phyloP scores from a whole-genome alignment of 768 basidiomycete species.

The Mycena rebaudengoi region DNA sequence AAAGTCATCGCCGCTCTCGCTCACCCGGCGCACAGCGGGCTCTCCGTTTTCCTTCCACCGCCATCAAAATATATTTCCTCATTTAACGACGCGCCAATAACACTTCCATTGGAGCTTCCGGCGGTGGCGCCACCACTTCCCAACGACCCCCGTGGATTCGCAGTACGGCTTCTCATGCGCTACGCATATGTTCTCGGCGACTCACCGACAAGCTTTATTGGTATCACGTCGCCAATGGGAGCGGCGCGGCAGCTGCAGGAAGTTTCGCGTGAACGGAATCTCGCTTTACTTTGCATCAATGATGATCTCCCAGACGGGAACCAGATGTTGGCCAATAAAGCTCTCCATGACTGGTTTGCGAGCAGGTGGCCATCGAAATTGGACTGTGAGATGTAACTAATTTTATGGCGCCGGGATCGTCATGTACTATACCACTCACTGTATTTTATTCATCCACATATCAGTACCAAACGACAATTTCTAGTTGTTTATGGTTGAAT shows the following conservation, averaged over 20 bases:
- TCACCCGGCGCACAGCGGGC: too few species aligned
- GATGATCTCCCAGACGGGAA: not conserved
- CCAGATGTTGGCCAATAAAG: not conserved
- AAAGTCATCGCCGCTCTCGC: too few species aligned
- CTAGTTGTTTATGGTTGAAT: too few species aligned
- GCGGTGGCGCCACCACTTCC: not conserved
- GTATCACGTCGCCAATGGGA: not conserved
- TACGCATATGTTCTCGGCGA: conserved; percentile 9
- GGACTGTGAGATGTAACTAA: conserved; percentile 7
- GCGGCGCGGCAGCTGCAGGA: not conserved
- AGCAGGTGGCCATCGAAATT: not conserved
- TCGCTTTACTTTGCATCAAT: not conserved
- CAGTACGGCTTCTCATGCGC: conserved; percentile 6
- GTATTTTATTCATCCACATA: too few species aligned
- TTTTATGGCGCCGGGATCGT: too few species aligned
- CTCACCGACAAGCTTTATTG: not conserved
- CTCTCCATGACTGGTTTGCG: conserved; percentile 2
- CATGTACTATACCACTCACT: too few species aligned
- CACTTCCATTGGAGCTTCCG: too few species aligned
- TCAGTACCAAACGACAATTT: too few species aligned
- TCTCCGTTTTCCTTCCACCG: too few species aligned
- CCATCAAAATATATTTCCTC: too few species aligned
- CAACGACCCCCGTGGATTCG: conserved; percentile 3
- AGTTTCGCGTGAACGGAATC: not conserved
- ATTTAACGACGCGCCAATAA: too few species aligned